Conservation (phyloP, 441 rosid species). For the Melianthus villosus region DNA sequence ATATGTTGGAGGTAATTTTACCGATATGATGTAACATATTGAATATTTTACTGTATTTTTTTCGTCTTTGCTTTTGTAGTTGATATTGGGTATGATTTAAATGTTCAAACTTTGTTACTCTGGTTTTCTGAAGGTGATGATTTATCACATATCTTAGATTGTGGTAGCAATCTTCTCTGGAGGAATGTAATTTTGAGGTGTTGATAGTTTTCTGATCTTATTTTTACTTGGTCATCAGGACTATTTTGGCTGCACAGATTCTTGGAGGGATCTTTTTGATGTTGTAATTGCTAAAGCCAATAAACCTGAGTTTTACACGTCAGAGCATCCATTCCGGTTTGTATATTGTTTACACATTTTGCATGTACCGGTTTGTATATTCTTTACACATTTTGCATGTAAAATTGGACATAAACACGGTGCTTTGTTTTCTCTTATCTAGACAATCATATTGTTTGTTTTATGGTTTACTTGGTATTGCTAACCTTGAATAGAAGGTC, state of each 20-base stretch:
- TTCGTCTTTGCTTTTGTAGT: neutral
- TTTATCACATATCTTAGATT: neutral
- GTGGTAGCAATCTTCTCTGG: neutral
- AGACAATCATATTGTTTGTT: too few relatives aligned
- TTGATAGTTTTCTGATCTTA: slow-evolving; percentile 1
- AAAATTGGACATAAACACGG: neutral
- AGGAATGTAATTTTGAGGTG: neutral
- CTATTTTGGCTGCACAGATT: slow-evolving; percentile 39
- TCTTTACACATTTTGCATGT: slow-evolving; percentile 3
- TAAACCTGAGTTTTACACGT: slow-evolving; percentile 88
- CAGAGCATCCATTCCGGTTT: slow-evolving; percentile 94
- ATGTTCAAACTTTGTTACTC: too few relatives aligned
- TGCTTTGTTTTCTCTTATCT: neutral
- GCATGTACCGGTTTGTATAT: slow-evolving; percentile 5
- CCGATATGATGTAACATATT: neutral
- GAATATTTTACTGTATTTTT: neutral
- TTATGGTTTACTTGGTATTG: too few relatives aligned
- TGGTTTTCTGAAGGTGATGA: too few relatives aligned
- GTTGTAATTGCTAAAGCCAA: slow-evolving; percentile 95
- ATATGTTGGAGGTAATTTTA: slow-evolving; percentile 65
- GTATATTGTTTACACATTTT: slow-evolving; percentile 12
- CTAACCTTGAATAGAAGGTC: too few relatives aligned
- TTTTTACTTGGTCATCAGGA: slow-evolving; percentile 34
- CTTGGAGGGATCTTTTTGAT: slow-evolving; percentile 91
- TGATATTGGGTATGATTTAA: too few relatives aligned